Conservation (phyloP, 345 rosid species). For the Lumnitzera littorea region DNA sequence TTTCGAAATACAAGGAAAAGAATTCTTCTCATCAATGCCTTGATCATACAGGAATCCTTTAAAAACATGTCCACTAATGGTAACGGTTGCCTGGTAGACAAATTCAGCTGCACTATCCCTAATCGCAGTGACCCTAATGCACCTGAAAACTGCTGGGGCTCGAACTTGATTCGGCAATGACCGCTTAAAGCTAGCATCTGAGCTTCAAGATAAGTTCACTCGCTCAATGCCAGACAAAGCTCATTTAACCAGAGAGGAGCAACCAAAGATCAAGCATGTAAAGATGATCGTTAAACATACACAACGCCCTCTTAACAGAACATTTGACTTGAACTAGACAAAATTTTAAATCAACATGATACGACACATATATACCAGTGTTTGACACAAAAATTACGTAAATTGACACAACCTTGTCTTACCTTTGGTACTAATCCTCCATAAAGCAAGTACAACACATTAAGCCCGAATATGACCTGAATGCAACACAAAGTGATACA, state of each 20-base stretch:
- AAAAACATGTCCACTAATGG: conserved; percentile 46
- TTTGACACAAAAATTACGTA: too few relatives aligned
- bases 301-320: too few relatives aligned
- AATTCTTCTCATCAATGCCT: conserved; percentile 50
- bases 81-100: conserved; percentile 38
- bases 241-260: not conserved
- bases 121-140: conserved; percentile 33
- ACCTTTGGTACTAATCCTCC: too few relatives aligned
- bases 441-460: too few relatives aligned
- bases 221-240: not conserved
- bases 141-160: conserved; percentile 36
- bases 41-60: conserved; percentile 54
- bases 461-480: too few relatives aligned
- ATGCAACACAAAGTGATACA: too few relatives aligned
- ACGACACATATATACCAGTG: too few relatives aligned
- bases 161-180: conserved; percentile 31
- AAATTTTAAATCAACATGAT: too few relatives aligned
- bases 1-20: conserved; percentile 26
- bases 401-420: too few relatives aligned
- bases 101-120: conserved; percentile 29
- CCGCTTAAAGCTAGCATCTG: conserved; percentile 36
- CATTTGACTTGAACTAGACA: too few relatives aligned
- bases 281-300: too few relatives aligned
- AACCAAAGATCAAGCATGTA: too few relatives aligned
- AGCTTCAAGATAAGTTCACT: conserved; percentile 2